Evolutionary conservation across 805 yeast species (phyloP).

Genomic region (Candida parachauliodes): DNA sequence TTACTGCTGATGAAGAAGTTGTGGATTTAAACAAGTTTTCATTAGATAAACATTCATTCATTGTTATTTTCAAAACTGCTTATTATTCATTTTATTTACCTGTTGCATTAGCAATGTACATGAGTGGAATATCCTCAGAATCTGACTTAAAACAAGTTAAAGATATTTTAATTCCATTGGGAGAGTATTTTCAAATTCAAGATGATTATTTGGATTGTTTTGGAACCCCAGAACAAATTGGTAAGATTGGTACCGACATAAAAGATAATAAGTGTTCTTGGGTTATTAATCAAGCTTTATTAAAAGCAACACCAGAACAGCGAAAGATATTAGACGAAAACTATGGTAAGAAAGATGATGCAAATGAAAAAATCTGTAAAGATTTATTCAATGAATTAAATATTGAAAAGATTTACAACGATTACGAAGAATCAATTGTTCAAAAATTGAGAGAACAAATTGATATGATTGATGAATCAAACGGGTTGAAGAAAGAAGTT

Average conservation of each 20-base stretch:
- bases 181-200: conserved; percentile 98
- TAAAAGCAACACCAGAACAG: conserved; percentile 74
- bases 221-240: conserved; percentile 96
- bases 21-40: conserved; percentile 88
- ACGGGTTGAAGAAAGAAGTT: conserved; percentile 92
- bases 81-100: conserved; percentile 96
- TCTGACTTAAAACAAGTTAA: conserved; percentile 82
- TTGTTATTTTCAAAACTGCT: conserved; percentile 95
- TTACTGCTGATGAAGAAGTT: conserved; percentile 94
- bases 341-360: conserved; percentile 80
- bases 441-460: conserved; percentile 61
- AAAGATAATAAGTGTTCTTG: conserved; percentile 98
- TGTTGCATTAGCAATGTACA: conserved; percentile 93
- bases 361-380: conserved; percentile 66
- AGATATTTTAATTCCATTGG: conserved; percentile 87
- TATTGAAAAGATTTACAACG: conserved; percentile 64
- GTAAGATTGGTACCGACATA: conserved; percentile 98
- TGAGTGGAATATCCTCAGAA: conserved; percentile 72
- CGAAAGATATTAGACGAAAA: conserved; percentile 77
- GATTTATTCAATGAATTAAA: conserved; percentile 69
- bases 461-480: conserved; percentile 73
- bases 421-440: conserved; percentile 80
- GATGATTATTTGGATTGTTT: conserved; percentile 96
- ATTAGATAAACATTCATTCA: conserved; percentile 86
- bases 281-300: conserved; percentile 91